Evolutionary conservation across 176 grass and related monocot species (phyloP), one percentile per base, ranked within the genome.

Genomic region (Phoenix dactylifera): DNA sequence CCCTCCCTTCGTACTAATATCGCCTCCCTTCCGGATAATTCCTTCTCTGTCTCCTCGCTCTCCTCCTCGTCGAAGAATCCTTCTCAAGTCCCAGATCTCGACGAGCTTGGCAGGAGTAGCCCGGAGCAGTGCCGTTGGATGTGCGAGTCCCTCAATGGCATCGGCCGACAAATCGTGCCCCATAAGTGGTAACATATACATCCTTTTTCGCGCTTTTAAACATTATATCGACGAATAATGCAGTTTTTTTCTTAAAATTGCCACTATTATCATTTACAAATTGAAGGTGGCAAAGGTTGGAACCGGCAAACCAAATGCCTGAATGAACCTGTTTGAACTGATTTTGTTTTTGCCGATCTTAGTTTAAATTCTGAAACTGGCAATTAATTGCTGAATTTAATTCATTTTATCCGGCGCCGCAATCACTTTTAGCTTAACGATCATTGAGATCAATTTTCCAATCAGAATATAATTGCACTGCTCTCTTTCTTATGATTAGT

Each of bases 1-100:
- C 18, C 19, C 49, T 52, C 69, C 55, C 65, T 63, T 56, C 52
- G 9, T 20, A 20, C 53, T 58, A 59, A 30, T 50, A 9, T 58
- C 39, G 24, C 49, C 62, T 29, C 58, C 53, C 49, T 63, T 14
- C 50, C 49, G 55, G 26, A 52, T 52, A 56, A 64, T 81, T 44
- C 12, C 28, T 25, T 28, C 24, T 26, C 64, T 17, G 23, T 55
- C 26, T 60, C 67, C 28, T 63, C 71, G 60, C 32, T 52, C 25
- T 50, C 17, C 26, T 29, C 12, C 39, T 52, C 56, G 70, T 57
- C 52, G 56, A 16, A 16, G 22, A 16, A 60, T 51, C 57, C 22
- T 44, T 15, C 15, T 15, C 3, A 35, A 50, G 52, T 44, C 35
- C 35, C 35, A 44, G 35, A 57, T 20, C 24, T 5, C 16, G 20